Conservation (phyloP, 352 stramenopile species). For the Pseudoperonospora humuli region DNA sequence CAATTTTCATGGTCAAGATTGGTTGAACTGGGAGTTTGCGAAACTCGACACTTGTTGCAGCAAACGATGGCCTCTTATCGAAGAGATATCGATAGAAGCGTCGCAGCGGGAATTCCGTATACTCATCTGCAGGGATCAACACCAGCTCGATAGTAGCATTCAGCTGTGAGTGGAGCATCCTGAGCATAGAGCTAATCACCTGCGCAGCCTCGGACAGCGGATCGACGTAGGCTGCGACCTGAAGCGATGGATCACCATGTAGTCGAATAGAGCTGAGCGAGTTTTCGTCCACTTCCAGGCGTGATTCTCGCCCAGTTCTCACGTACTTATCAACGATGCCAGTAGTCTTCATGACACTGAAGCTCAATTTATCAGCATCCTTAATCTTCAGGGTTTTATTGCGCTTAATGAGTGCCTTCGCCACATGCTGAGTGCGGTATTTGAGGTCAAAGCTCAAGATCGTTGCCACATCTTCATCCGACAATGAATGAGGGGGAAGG, state of each 20-base stretch:
- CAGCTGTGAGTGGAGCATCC: constrained; percentile 65
- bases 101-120: constrained; percentile 85
- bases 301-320: constrained; percentile 32
- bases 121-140: constrained; percentile 52
- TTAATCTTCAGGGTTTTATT: constrained; percentile 34
- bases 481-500: constrained; percentile 43
- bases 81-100: constrained; percentile 91
- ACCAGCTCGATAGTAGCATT: constrained; percentile 68
- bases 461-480: constrained; percentile 49
- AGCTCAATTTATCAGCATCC: constrained; percentile 54
- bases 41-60: constrained; percentile 60
- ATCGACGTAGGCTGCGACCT: constrained; percentile 82
- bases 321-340: constrained; percentile 74
- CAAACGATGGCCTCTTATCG: constrained; percentile 38
- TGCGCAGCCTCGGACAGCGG: constrained; percentile 87
- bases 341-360: constrained; percentile 66
- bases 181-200: constrained; percentile 80
- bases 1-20: constrained; percentile 90
- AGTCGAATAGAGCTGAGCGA: constrained; percentile 33
- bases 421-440: constrained; percentile 58
- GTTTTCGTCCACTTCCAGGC: constrained; percentile 29
- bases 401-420: constrained; percentile 63
- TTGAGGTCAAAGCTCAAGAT: constrained; percentile 66
- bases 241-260: constrained; percentile 40
- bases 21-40: constrained; percentile 71